Evolutionary conservation across 2,329 filamentous ascomycete species (phyloP).

Genomic region (Amesomyces nigricolor): DNA sequence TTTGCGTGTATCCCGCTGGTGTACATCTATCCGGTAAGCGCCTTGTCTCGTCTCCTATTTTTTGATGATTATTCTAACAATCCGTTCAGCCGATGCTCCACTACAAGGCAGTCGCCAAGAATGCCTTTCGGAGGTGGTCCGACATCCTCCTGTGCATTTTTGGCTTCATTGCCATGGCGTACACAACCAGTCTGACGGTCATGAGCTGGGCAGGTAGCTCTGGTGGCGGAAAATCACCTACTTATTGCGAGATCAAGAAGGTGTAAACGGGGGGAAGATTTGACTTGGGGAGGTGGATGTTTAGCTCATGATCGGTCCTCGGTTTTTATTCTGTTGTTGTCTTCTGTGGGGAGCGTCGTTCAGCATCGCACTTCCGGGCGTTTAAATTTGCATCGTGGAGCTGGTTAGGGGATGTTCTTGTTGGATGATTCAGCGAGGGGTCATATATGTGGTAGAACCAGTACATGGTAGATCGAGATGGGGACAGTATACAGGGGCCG

Average conservation of each 20-base stretch:
- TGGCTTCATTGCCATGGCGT: conserved; percentile 80
- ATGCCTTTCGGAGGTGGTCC: conserved; percentile 57
- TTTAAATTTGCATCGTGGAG: conserved; percentile 1
- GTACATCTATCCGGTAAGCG: conserved; percentile 91
- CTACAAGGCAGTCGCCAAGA: conserved; percentile 71
- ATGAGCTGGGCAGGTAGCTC: conserved; percentile 71
- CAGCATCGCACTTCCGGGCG: conserved; percentile 6
- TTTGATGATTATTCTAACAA: background rate
- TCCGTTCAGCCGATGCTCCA: conserved; percentile 74
- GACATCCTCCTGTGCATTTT: conserved; percentile 77
- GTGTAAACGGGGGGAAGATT: conserved; percentile 1
- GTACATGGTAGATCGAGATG: background rate
- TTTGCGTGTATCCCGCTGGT: conserved; percentile 97
- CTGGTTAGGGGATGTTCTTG: background rate
- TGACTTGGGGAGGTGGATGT: no score
- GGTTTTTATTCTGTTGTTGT: background rate
- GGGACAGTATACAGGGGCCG: background rate
- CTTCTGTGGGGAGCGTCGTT: conserved; percentile 1
- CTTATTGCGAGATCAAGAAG: conserved; percentile 46
- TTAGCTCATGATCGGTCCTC: no score
- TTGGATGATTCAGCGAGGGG: background rate
- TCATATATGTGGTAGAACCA: background rate
- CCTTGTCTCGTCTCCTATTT: background rate
- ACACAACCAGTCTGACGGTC: conserved; percentile 83
- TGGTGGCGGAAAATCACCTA: conserved; percentile 37